phyloP scores from a whole-genome alignment of 495 filamentous ascomycete genomes.

The Annulohypoxylon maeteangense region DNA sequence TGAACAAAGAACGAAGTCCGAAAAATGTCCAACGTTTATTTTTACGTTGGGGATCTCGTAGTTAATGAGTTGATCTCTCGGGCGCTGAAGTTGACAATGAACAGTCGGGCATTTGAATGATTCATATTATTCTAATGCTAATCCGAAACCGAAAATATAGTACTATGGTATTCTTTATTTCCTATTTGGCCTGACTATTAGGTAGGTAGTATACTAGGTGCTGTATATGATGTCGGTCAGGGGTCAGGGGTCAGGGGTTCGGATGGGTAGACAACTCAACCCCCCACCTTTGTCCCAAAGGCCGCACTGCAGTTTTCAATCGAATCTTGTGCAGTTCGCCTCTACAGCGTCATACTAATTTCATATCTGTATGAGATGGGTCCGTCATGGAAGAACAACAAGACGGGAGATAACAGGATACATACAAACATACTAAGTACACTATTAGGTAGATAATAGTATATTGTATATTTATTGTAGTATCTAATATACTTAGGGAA shows the following conservation, averaged over 20 bases:
- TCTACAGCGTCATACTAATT: slow-evolving; percentile 19
- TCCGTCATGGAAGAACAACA: not conserved
- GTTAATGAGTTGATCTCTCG: not conserved
- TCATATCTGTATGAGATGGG: slow-evolving; percentile 11
- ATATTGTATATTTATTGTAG: not conserved
- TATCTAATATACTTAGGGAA: too few relatives aligned
- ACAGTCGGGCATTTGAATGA: not conserved
- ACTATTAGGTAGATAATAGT: not conserved
- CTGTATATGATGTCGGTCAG: not conserved
- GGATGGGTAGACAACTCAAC: slow-evolving; percentile 36
- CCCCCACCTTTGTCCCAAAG: slow-evolving; percentile 19
- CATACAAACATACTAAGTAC: not conserved
- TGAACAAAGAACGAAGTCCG: not conserved
- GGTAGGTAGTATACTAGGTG: too few relatives aligned
- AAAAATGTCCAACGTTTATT: not conserved
- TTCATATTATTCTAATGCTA: not conserved
- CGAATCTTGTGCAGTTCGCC: slow-evolving; percentile 29
- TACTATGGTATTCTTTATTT: not conserved
- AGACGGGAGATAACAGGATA: not conserved
- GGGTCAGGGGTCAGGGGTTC: slow-evolving; percentile 31
- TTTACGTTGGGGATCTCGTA: not conserved
- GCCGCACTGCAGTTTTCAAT: slow-evolving; percentile 27
- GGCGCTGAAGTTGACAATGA: not conserved
- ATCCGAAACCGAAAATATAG: not conserved
- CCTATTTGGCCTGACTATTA: not conserved